Conservation (phyloP, 1,284 basidiomycete genomes). For the Thelephora terrestris region DNA sequence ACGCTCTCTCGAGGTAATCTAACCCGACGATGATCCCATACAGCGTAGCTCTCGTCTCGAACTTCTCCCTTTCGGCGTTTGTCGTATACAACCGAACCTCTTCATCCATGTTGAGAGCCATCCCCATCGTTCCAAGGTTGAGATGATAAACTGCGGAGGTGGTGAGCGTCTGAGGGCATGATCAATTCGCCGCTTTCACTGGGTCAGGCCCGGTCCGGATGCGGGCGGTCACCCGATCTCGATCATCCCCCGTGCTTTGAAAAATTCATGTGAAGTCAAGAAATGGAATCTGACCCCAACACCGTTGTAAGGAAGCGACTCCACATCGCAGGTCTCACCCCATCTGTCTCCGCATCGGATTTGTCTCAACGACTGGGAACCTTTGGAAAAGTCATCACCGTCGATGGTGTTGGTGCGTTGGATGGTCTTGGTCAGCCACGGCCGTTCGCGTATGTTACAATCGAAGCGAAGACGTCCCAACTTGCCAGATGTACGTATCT, state of each 20-base stretch:
- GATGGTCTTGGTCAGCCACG: constrained; percentile 57
- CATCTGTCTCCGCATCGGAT: constrained; percentile 48
- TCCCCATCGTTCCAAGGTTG: constrained; percentile 15
- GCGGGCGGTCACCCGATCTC: too few species aligned
- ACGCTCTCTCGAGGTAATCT: constrained; percentile 93
- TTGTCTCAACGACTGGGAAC: constrained; percentile 46
- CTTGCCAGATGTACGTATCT: constrained; percentile 46
- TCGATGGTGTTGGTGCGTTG: constrained; percentile 57
- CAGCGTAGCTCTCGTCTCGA: constrained; percentile 83
- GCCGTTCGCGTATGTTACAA: constrained; percentile 65
- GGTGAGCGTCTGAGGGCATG: constrained; percentile 36
- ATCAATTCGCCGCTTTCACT: constrained; percentile 64
- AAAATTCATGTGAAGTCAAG: too few species aligned
- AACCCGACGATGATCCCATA: constrained; percentile 88
- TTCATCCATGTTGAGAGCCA: constrained; percentile 65
- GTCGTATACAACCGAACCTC: constrained; percentile 85
- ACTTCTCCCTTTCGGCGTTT: constrained; percentile 84
- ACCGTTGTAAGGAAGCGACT: constrained; percentile 42
- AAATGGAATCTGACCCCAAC: not conserved
- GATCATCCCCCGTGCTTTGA: too few species aligned
- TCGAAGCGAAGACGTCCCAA: constrained; percentile 50
- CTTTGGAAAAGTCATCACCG: constrained; percentile 56
- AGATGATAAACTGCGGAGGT: not conserved
- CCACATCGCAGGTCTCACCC: constrained; percentile 65
- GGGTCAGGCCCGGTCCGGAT: too few species aligned